These are phyloP conservation scores for Ceratocystis smalleyi DNA, from an alignment of 2,329 filamentous ascomycete species.

Conservation along the genomic window DNA sequence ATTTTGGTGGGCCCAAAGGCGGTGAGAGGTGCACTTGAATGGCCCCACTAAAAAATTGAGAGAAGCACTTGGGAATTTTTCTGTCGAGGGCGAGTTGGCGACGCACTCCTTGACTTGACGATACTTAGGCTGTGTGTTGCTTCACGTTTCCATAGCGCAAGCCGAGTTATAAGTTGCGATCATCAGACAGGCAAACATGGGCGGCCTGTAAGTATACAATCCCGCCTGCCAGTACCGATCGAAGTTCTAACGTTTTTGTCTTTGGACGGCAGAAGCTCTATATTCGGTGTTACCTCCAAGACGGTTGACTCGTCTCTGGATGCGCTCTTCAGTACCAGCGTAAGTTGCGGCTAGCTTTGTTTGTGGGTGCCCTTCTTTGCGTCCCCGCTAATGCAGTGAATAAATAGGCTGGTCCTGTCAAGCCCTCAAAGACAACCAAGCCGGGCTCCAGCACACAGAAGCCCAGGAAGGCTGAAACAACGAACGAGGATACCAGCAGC, in stretches of 20 bases:
- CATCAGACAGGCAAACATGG: background rate
- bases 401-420: constrained; percentile 38
- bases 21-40: constrained; percentile 13
- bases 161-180: background rate
- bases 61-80: constrained; percentile 11
- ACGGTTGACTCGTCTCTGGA: constrained; percentile 53
- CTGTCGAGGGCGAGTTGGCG: constrained; percentile 6
- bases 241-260: constrained; percentile 11
- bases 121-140: background rate
- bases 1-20: constrained; percentile 13
- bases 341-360: constrained; percentile 31
- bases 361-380: background rate
- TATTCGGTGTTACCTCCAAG: constrained; percentile 25
- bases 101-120: background rate
- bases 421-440: constrained; percentile 26
- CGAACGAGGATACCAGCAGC: constrained; percentile 21
- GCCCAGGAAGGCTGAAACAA: constrained; percentile 24
- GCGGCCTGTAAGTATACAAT: constrained; percentile 3
- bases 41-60: constrained; percentile 18
- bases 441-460: constrained; percentile 18
- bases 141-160: background rate
- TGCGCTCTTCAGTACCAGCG: constrained; percentile 57
- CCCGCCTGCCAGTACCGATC: background rate
- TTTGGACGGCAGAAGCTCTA: constrained; percentile 5
- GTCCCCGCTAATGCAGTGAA: constrained; percentile 11